Percentiles rank a stretch among this genome's conserved stretches.
phyloP scores from a whole-genome alignment of 768 basidiomycete species.

The Lepiota brunneoincarnata region DNA sequence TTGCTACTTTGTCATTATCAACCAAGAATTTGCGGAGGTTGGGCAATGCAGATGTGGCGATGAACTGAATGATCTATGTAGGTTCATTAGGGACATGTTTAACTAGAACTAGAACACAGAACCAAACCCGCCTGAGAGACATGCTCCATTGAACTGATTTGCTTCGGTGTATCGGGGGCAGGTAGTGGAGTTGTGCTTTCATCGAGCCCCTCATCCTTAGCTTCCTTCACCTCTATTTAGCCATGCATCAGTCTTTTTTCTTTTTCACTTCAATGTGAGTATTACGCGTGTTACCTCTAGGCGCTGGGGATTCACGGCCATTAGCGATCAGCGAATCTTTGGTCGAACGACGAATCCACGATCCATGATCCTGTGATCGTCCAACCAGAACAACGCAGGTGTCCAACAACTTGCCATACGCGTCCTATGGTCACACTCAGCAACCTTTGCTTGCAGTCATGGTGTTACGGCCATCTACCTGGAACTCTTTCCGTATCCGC shows the following conservation, averaged over 20 bases:
- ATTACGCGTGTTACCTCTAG: constrained; percentile 43
- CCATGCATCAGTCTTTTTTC: background rate
- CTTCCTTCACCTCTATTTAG: no score
- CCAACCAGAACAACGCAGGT: constrained; percentile 71
- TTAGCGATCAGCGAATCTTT: constrained; percentile 61
- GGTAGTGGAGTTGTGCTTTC: constrained; percentile 39
- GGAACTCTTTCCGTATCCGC: constrained; percentile 83
- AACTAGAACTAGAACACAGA: background rate
- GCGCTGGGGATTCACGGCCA: constrained; percentile 70
- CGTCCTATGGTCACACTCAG: constrained; percentile 49
- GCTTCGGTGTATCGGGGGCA: constrained; percentile 26
- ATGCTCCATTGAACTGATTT: constrained; percentile 36
- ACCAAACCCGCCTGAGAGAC: constrained; percentile 41
- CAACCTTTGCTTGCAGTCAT: background rate
- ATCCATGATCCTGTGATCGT: constrained; percentile 69
- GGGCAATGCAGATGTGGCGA: constrained; percentile 69
- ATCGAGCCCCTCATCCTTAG: constrained; percentile 57
- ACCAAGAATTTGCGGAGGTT: constrained; percentile 74
- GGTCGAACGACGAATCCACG: constrained; percentile 72
- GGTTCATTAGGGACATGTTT: constrained; percentile 10
- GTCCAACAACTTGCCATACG: constrained; percentile 83
- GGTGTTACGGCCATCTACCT: constrained; percentile 40
- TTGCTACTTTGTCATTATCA: constrained; percentile 80
- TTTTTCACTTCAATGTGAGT: background rate
- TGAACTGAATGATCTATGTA: constrained; percentile 66